Base-by-base conservation (phyloP, 345 rosid species). In the Cardamine resedifolia region DNA sequence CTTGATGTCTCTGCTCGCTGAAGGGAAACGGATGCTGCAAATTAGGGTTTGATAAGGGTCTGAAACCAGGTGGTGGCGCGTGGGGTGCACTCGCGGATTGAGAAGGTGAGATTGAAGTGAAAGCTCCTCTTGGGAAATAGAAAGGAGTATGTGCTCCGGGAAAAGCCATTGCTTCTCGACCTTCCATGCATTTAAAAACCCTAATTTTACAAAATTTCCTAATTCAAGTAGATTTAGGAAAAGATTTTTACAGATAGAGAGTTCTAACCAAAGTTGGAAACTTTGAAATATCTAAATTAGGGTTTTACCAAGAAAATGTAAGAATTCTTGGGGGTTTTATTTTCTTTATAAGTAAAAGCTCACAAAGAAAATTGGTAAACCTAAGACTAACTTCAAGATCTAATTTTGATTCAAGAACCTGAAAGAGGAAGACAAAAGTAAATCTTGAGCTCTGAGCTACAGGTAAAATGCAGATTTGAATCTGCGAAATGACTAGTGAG, bases 161-260 rank as follows among this genome's bases (percentile, higher is more conserved):
- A 68, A 87, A 81, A 74, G 88, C 75, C 88, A 88, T 88, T 51
- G 88, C 96, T 81, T 91, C 97, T 83, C 89, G 84, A 63, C 95
- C 95, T 83, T 91, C 98, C 98, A 94, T 94, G 86, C 95, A 91
- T 88, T 85, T 84, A 92, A 83, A 63, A 65, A 45, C 39, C 71
- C 65, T 47, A 56, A 34, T 19, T 58, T 6, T 48, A 68, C 19
- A 27, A 41, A 45, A 11, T 5, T 5, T 19, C n/a, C 44, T 52
- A 52, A 18, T 47, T 4, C 1, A 19, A 19, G 0, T 19, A 48
- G 52, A 48, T 48, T 48, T 48, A 48, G 24, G 24, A 48, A 19
- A 10, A 19, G 12, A 19, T 48, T 19, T 19, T 48, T 19, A 48
- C 19, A 26, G 52, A 48, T 19, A 48, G 14, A 48, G 14, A 48